These are phyloP conservation scores for Malassezia pachydermatis DNA, from an alignment of 1,284 basidiomycete species.

Conservation along the genomic window DNA sequence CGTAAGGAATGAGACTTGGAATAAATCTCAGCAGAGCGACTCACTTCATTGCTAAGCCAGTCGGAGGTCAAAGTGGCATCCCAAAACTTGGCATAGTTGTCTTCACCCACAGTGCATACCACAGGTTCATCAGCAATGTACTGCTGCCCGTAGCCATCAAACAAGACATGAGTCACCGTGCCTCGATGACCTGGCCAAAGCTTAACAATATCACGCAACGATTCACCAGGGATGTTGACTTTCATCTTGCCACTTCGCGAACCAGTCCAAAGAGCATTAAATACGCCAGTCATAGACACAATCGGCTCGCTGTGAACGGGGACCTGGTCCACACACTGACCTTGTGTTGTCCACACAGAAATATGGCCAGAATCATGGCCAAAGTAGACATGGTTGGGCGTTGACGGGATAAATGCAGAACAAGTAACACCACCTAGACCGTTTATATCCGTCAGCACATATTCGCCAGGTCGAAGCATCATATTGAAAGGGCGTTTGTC, in stretches of 20 bases:
- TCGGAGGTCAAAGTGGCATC: constrained; percentile 75
- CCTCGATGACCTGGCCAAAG: constrained; percentile 72
- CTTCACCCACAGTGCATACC: constrained; percentile 68
- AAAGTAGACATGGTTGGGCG: constrained; percentile 64
- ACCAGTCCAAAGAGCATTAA: constrained; percentile 64
- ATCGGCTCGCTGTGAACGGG: constrained; percentile 27
- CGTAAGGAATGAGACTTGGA: constrained; percentile 68
- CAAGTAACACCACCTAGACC: constrained; percentile 69
- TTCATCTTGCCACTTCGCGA: constrained; percentile 68
- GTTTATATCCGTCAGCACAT: constrained; percentile 53
- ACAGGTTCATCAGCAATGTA: constrained; percentile 52
- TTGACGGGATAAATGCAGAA: constrained; percentile 64
- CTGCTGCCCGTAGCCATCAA: constrained; percentile 49
- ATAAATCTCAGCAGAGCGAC: constrained; percentile 65
- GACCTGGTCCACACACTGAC: constrained; percentile 26
- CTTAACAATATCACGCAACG: constrained; percentile 70
- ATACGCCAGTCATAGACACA: constrained; percentile 33
- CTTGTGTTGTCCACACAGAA: constrained; percentile 29
- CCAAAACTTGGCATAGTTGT: constrained; percentile 70
- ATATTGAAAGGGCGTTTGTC: constrained; percentile 43
- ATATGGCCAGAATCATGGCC: constrained; percentile 78
- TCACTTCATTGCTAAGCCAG: constrained; percentile 73
- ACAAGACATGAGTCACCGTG: constrained; percentile 62
- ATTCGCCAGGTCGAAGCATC: constrained; percentile 23
- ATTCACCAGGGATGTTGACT: constrained; percentile 61